Percentiles rank a stretch among this genome's conserved stretches.
Conservation (phyloP, 2,329 filamentous ascomycete species). For the Diplodia scrobiculata region DNA sequence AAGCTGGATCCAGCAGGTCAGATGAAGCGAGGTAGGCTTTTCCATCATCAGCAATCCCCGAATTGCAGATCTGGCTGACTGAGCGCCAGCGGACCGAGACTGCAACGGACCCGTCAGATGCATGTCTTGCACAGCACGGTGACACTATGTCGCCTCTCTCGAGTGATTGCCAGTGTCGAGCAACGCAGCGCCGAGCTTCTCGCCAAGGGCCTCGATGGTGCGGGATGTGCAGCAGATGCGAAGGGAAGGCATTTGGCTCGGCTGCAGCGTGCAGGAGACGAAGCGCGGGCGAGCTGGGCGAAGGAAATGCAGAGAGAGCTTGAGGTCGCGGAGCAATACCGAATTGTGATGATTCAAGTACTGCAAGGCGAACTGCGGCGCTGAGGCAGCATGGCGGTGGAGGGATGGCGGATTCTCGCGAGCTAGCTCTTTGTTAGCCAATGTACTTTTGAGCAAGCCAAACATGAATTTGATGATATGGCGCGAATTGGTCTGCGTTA, state of each 20-base stretch:
- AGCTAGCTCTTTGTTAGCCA: no score
- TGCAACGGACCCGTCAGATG: conserved; percentile 6
- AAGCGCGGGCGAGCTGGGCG: conserved; percentile 4
- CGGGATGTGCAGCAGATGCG: background rate
- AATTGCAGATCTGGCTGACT: background rate
- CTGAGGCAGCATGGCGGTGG: background rate
- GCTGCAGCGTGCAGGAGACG: background rate
- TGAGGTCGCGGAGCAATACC: conserved; percentile 13
- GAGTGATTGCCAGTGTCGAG: conserved; percentile 6
- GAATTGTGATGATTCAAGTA: conserved; percentile 9
- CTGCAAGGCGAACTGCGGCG: conserved; percentile 9
- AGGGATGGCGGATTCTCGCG: background rate
- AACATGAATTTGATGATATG: background rate
- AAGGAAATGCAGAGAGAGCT: conserved; percentile 16
- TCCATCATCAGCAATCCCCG: background rate
- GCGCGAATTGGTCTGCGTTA: background rate
- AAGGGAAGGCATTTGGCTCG: background rate
- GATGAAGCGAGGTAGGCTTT: background rate
- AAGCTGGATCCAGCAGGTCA: background rate
- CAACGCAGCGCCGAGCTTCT: background rate
- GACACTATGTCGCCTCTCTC: background rate
- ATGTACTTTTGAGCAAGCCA: no score
- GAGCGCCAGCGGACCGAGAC: background rate
- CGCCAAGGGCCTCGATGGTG: background rate
- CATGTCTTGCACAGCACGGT: conserved; percentile 8